Percentiles rank a stretch among this genome's conserved stretches.
These are phyloP conservation scores for Malus fusca DNA, from an alignment of 306 rosid species.

Conservation along the genomic window DNA sequence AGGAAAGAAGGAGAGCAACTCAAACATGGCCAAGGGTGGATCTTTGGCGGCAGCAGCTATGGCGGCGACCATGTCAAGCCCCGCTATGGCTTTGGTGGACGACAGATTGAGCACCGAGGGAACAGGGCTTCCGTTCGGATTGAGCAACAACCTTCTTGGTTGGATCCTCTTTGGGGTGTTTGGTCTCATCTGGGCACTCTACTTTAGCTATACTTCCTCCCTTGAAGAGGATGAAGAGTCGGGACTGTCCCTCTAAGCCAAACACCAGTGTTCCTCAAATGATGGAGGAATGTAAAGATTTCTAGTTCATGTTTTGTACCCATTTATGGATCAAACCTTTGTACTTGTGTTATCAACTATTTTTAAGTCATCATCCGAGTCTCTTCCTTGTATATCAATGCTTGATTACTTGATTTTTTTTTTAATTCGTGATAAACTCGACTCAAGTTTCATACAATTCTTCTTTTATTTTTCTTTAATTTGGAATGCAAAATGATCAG, in stretches of 20 bases:
- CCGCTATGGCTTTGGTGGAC: conserved; percentile 91
- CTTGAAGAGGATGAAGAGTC: conserved; percentile 97
- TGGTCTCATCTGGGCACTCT: conserved; percentile 66
- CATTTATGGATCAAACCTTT: neutral
- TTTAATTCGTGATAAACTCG: neutral
- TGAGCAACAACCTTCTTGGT: conserved; percentile 85
- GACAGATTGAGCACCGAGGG: conserved; percentile 95
- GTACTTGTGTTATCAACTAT: conserved; percentile 12
- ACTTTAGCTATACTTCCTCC: conserved; percentile 40
- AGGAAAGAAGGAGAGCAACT: conserved; percentile 19
- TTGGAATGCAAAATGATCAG: neutral
- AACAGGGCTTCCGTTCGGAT: conserved; percentile 91
- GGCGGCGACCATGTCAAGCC: conserved; percentile 61
- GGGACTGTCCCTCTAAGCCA: conserved; percentile 64
- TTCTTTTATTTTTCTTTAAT: neutral
- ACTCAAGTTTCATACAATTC: neutral
- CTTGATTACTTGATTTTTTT: neutral
- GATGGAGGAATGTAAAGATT: conserved; percentile 26
- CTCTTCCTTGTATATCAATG: neutral
- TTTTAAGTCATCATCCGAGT: neutral
- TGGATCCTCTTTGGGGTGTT: conserved; percentile 79
- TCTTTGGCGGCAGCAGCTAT: conserved; percentile 53
- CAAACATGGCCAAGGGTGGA: conserved; percentile 53
- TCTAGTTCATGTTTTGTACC: conserved; percentile 13
- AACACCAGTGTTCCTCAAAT: neutral